Evolutionary conservation across 371 early-diverging fungal genomes (phyloP), one percentile per base, ranked within the genome.

Genomic region (Parasitella parasitica): DNA sequence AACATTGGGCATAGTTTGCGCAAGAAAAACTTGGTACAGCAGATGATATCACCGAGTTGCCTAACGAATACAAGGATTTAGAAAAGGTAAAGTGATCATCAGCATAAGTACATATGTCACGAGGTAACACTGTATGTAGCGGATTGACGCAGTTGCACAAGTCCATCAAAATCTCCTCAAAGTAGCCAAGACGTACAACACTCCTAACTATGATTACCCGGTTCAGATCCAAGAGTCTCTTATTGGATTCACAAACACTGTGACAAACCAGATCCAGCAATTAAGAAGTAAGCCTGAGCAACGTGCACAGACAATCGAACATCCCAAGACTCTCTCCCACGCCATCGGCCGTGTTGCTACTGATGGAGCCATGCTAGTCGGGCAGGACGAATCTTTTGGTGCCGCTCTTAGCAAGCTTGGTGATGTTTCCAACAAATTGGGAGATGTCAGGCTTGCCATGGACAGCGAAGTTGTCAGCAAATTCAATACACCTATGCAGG

Each of bases 31-130:
- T 95, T 57, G 94, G 94, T 36, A 90, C 82, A 55, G 88, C 87
- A 5, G 84, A 82, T 35, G 93, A 93, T 48, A 80, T 94, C 30
- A 97, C 97, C 30, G 93, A 92, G 58, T 86, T 96, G 12, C 97
- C 97, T 46, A 83, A 81, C 57, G 96, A 96, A 64, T 97, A 97
- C 73, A 82, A 89, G 59, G 88, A 90, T 59, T 79, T 96, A 57
- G 92, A 91, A 65, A 80, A 81, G 82, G 90, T 88, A 79, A 22
- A 12, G 20, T 11, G 18, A 8, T 11, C 32, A 32, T 32, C 32
- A 32, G 6, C 4, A n/a, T n/a, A n/a, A n/a, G n/a, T n/a, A n/a
- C n/a, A n/a, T n/a, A n/a, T n/a, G n/a, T n/a, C n/a, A n/a, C n/a
- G n/a, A n/a, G n/a, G n/a, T n/a, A n/a, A n/a, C n/a, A n/a, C n/a